A percentile compares a stretch with the other conserved stretches of the same genome.
Conservation (phyloP, 352 stramenopile species). For the Phytopythium kandeliae region DNA sequence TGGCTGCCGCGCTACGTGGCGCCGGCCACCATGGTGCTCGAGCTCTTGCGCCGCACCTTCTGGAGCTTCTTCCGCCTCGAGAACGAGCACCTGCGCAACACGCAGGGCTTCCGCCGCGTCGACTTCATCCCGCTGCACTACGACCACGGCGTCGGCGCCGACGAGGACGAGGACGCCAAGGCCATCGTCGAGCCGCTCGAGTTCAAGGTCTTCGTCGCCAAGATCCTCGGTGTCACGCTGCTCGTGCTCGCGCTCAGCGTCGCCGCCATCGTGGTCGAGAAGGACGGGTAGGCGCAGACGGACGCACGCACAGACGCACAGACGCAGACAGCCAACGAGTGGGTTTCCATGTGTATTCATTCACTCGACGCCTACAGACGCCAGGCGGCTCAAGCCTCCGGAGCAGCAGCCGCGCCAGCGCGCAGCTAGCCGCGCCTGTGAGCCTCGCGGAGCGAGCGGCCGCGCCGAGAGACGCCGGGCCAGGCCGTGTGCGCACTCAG, state of each 20-base stretch:
- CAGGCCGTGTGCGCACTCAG: constrained; percentile 21
- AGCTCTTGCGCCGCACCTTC: constrained; percentile 81
- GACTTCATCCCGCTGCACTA: constrained; percentile 85
- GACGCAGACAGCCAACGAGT: too few relatives aligned
- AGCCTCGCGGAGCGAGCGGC: too few relatives aligned
- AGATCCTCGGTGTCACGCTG: constrained; percentile 43
- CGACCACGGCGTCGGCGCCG: constrained; percentile 58
- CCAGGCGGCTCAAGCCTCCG: not conserved
- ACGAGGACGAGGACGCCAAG: constrained; percentile 27
- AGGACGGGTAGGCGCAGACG: constrained; percentile 6
- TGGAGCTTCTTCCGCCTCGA: constrained; percentile 86
- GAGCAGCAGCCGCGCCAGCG: too few relatives aligned
- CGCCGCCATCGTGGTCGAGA: constrained; percentile 42
- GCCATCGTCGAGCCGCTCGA: constrained; percentile 28
- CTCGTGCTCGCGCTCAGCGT: constrained; percentile 44
- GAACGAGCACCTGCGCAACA: constrained; percentile 86
- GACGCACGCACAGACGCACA: too few relatives aligned
- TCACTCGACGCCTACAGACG: not conserved
- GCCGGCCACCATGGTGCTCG: constrained; percentile 81
- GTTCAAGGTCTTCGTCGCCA: constrained; percentile 37
- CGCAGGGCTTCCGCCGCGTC: constrained; percentile 72
- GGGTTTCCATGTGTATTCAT: too few relatives aligned
- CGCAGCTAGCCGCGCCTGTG: not conserved
- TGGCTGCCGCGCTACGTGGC: constrained; percentile 75
- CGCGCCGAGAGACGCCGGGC: constrained; percentile 4